A percentile compares a stretch with the other conserved stretches of the same genome.
phyloP scores from a whole-genome alignment of 176 grass and related monocot genomes.

The Poa annua region DNA sequence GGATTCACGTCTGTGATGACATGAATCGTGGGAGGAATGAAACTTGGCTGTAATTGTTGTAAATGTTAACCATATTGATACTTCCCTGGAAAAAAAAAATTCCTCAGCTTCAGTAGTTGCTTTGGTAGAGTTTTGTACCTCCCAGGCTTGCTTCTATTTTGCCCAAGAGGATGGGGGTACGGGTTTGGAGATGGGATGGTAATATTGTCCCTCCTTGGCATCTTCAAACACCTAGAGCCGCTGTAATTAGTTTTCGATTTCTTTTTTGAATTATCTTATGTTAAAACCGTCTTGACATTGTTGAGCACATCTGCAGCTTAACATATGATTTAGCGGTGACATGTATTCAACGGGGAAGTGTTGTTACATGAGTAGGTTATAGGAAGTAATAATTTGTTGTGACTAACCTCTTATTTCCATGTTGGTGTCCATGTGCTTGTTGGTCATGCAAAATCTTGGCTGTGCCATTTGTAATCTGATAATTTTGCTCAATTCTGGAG shows the following conservation, averaged over 20 bases:
- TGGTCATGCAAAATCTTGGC: not conserved
- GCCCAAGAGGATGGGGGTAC: conserved; percentile 34
- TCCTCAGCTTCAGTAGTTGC: conserved; percentile 46
- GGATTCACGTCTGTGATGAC: conserved; percentile 43
- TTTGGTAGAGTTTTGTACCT: conserved; percentile 49
- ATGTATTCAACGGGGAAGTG: conserved; percentile 22
- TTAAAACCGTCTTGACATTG: conserved; percentile 38
- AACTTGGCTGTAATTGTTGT: conserved; percentile 62
- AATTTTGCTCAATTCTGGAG: not conserved
- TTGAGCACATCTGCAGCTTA: conserved; percentile 47
- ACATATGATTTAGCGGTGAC: conserved; percentile 55
- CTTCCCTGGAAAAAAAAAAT: conserved; percentile 53
- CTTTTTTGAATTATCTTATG: conserved; percentile 37
- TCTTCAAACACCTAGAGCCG: conserved; percentile 36
- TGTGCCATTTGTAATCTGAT: not conserved
- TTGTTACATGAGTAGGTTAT: conserved; percentile 11
- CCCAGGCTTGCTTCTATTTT: conserved; percentile 50
- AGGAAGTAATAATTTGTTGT: not conserved
- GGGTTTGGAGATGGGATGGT: conserved; percentile 45
- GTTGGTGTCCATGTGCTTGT: not conserved
- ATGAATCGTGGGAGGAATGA: conserved; percentile 42
- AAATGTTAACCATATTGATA: conserved; percentile 66
- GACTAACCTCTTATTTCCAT: not conserved
- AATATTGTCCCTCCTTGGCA: conserved; percentile 17
- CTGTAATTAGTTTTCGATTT: conserved; percentile 50